phyloP scores from a whole-genome alignment of 2,329 filamentous ascomycete genomes.

The Microcyclosporella mali region DNA sequence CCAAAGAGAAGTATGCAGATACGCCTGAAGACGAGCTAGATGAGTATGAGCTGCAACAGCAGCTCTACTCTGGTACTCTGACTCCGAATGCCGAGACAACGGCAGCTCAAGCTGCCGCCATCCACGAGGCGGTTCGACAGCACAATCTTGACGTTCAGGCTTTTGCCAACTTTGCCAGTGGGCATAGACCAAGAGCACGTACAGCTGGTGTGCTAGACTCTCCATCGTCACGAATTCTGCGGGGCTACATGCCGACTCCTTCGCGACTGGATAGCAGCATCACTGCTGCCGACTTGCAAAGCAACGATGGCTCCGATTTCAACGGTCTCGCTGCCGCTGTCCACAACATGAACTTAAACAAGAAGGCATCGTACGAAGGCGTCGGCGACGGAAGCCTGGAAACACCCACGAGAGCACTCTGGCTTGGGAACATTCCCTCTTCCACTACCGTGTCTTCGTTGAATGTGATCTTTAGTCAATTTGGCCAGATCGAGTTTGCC shows the following conservation, averaged over 20 bases:
- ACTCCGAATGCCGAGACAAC: slow-evolving; percentile 55
- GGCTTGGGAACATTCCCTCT: slow-evolving; percentile 95
- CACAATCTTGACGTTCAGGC: slow-evolving; percentile 93
- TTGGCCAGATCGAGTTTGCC: slow-evolving; percentile 83
- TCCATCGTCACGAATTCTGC: slow-evolving; percentile 56
- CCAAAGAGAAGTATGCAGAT: slow-evolving; percentile 93
- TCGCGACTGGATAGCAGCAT: slow-evolving; percentile 71
- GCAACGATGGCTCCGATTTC: slow-evolving; percentile 70
- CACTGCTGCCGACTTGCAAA: slow-evolving; percentile 65
- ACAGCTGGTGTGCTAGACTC: slow-evolving; percentile 89
- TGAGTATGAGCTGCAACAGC: slow-evolving; percentile 50
- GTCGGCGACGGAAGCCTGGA: slow-evolving; percentile 65
- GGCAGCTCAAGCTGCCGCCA: slow-evolving; percentile 51
- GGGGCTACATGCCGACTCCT: slow-evolving; percentile 69
- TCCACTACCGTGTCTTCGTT: slow-evolving; percentile 94
- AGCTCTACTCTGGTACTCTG: slow-evolving; percentile 53
- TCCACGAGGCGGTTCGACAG: slow-evolving; percentile 70
- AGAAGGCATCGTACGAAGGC: slow-evolving; percentile 56
- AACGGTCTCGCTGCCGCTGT: slow-evolving; percentile 76
- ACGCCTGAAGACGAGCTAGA: slow-evolving; percentile 58
- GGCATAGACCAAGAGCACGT: slow-evolving; percentile 76
- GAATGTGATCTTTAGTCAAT: slow-evolving; percentile 90
- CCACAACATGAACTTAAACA: slow-evolving; percentile 69
- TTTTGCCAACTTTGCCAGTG: slow-evolving; percentile 76
- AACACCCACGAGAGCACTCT: slow-evolving; percentile 84